Base-by-base conservation (phyloP, 1,284 basidiomycete species). In the Somion occarium region DNA sequence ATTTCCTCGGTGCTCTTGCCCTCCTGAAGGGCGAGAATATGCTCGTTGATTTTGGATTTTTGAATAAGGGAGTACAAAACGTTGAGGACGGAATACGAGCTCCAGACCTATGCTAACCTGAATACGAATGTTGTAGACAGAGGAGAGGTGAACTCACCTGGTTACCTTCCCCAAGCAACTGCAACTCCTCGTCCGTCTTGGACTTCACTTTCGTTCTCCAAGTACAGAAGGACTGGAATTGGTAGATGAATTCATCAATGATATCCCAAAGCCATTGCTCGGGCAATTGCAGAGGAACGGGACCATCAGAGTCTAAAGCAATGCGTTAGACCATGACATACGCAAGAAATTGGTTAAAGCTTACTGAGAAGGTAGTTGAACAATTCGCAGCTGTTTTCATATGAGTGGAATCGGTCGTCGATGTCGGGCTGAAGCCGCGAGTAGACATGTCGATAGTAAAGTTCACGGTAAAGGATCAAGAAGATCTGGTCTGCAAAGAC, bases 251-350 rank as follows among this genome's bases (percentile, higher is more conserved):
- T 66, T 98, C 96, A 73, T 98, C 96, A 63, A 98, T 89, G 71
- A 99, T 98, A 69, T 99, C 96, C 92, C 95, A 98, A 4, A 99
- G 74, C 96, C 96, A 99, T 69, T 98, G 94, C 56, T 95, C 91
- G 0, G 96, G 96, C 13, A 98, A 82, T 60, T 96, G 88, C 49
- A 98, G 84, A 15, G 85, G 71, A 0, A 98, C 94, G 1, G 96
- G 96, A 0, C 91, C 92, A 56, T 98, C 93, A 20, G 92, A 95
- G 70, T 97, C 91, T 91, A 58, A n/a, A 34, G 30, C 7, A 34
- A 34, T 15, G 30, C 15, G 7, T 7, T 7, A 15, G 30, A 34
- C 15, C 7, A 34, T 34, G n/a, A n/a, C n/a, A n/a, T 9, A 30
- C 24, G 4, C 12, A 26, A 38, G 25, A 19, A 9, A 9, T 15